These are phyloP conservation scores for Ophiosphaerella narmari DNA, from an alignment of 2,329 filamentous ascomycete genomes.

Conservation along the genomic window DNA sequence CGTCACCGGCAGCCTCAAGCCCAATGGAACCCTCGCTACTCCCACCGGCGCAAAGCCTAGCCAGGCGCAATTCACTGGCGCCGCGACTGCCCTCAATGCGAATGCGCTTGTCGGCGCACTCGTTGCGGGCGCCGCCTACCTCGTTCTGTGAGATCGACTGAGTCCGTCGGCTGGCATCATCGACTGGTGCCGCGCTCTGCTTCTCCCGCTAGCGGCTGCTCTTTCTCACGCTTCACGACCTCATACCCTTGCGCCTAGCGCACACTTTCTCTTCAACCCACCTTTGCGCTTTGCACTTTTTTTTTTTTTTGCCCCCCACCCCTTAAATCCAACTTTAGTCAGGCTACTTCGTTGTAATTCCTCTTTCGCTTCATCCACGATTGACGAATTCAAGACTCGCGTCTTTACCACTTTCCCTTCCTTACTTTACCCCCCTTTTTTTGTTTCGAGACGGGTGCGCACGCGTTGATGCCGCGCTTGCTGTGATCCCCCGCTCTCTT, in stretches of 20 bases:
- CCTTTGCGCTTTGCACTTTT: constrained; percentile 7
- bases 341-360: no score
- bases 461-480: no score
- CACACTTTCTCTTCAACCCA: constrained; percentile 9
- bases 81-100: constrained; percentile 37
- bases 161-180: constrained; percentile 32
- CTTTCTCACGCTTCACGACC: constrained; percentile 31
- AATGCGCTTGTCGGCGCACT: constrained; percentile 37
- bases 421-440: no score
- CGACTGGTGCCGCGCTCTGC: constrained; percentile 26
- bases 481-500: no score
- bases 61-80: constrained; percentile 36
- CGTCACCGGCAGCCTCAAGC: constrained; percentile 4
- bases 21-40: constrained; percentile 26
- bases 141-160: constrained; percentile 38
- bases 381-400: no score
- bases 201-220: neutral
- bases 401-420: no score
- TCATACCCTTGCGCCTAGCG: constrained; percentile 14
- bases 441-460: no score
- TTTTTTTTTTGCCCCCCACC: no score
- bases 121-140: constrained; percentile 40
- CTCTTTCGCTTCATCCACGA: no score
- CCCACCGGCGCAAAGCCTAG: constrained; percentile 19
- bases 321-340: no score